Evolutionary conservation across 306 rosid genomes (phyloP).

Genomic region (Medicago lupulina): DNA sequence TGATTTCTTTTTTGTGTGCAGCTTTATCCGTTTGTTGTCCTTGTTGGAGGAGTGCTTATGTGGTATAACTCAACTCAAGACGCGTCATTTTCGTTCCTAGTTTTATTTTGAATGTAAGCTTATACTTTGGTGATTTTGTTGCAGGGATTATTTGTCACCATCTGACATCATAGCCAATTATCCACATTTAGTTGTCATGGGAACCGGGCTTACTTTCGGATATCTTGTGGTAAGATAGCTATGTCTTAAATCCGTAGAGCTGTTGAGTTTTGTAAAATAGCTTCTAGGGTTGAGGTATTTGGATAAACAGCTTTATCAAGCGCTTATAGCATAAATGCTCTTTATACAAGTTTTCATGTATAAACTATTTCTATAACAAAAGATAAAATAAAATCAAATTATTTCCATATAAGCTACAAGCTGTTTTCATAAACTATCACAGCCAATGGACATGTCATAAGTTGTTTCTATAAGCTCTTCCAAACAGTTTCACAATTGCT

Average conservation of each 20-base stretch:
- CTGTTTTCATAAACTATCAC: no score
- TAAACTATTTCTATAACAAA: no score
- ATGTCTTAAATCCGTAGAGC: slow-evolving; percentile 12
- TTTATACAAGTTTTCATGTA: no score
- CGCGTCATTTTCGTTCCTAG: slow-evolving; percentile 6
- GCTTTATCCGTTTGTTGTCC: slow-evolving; percentile 84
- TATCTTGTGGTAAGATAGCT: slow-evolving; percentile 77
- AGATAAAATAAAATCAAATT: no score
- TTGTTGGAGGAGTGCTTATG: slow-evolving; percentile 72
- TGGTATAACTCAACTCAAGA: slow-evolving; percentile 69
- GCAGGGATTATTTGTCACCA: slow-evolving; percentile 91
- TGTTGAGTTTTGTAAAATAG: neutral
- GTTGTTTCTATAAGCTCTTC: no score
- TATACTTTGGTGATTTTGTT: slow-evolving; percentile 17
- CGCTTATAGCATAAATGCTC: no score
- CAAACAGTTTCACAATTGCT: no score
- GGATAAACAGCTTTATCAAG: no score
- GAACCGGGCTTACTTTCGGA: slow-evolving; percentile 93
- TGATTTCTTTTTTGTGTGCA: slow-evolving; percentile 49
- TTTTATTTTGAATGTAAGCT: slow-evolving; percentile 30
- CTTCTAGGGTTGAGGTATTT: neutral
- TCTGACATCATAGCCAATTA: slow-evolving; percentile 67
- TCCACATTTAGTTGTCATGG: slow-evolving; percentile 81
- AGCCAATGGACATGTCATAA: no score
- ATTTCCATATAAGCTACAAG: no score